Evolutionary conservation across 192 early-diverging fungal genomes (phyloP).

Genomic region (Linnemannia hyalina): DNA sequence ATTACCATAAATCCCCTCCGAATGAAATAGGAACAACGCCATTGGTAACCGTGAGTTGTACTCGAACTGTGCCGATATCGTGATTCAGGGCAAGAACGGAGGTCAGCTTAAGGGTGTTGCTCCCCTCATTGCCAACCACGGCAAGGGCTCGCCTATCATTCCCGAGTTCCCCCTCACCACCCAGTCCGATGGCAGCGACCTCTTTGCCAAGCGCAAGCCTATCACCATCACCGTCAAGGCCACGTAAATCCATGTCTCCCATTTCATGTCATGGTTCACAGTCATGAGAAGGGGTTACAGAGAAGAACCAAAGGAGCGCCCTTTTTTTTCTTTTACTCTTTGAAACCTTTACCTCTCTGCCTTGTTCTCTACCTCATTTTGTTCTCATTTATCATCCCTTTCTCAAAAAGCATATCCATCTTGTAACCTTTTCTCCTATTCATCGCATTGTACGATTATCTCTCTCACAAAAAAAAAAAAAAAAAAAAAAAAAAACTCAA

Average conservation of each 20-base stretch:
- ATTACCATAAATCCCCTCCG: not conserved
- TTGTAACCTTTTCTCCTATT: not conserved
- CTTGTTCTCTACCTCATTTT: not conserved
- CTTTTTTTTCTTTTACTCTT: not conserved
- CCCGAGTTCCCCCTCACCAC: constrained; percentile 58
- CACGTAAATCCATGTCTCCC: not conserved
- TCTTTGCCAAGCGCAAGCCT: constrained; percentile 25
- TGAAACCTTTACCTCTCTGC: not conserved
- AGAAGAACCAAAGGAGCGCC: not conserved
- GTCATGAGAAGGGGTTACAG: not conserved
- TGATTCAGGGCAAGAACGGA: constrained; percentile 59
- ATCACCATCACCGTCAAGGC: constrained; percentile 20
- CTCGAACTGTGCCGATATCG: constrained; percentile 77
- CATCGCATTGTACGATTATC: constrained; percentile 1
- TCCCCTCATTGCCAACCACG: constrained; percentile 59
- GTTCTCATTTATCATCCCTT: not conserved
- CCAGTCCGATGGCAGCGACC: constrained; percentile 16
- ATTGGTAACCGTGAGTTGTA: constrained; percentile 74
- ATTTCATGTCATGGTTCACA: no score
- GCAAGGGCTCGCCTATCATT: constrained; percentile 47
- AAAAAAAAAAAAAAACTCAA: not conserved
- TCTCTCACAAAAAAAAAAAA: not conserved
- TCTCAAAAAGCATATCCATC: not conserved
- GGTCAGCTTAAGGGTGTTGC: constrained; percentile 56
- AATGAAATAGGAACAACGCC: constrained; percentile 61